phyloP scores from a whole-genome alignment of 2,329 filamentous ascomycete genomes.

The Botrytis pseudocinerea region DNA sequence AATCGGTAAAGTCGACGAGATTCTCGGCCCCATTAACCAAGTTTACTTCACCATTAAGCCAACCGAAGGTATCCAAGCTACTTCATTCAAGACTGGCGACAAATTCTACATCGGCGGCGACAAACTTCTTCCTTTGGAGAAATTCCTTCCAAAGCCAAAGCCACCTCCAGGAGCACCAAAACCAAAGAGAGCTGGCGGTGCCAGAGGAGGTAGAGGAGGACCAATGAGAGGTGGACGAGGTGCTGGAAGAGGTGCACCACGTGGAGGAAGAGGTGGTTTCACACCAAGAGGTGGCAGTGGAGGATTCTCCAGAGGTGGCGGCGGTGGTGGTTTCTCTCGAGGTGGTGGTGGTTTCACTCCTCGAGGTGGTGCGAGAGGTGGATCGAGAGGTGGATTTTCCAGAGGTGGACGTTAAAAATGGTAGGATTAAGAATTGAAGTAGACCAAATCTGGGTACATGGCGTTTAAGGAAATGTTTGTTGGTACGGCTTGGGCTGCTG shows the following conservation, averaged over 20 bases:
- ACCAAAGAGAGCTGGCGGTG: constrained; percentile 68
- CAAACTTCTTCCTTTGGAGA: constrained; percentile 92
- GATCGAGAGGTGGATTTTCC: constrained; percentile 39
- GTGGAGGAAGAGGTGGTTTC: constrained; percentile 50
- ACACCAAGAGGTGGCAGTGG: constrained; percentile 47
- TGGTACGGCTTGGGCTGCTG: constrained; percentile 22
- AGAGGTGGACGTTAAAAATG: constrained; percentile 33
- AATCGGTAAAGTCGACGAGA: constrained; percentile 96
- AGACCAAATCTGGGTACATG: constrained; percentile 24
- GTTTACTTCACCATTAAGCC: constrained; percentile 99
- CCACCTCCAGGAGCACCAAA: constrained; percentile 64
- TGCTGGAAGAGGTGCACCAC: constrained; percentile 51
- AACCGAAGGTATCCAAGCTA: constrained; percentile 90
- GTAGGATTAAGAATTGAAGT: background rate
- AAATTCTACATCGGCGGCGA: constrained; percentile 96
- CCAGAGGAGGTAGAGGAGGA: constrained; percentile 49
- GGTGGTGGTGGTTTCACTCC: constrained; percentile 39
- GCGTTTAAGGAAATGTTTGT: constrained; percentile 23
- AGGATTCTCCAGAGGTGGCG: constrained; percentile 41
- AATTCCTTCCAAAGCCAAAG: constrained; percentile 96
- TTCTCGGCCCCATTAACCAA: constrained; percentile 95
- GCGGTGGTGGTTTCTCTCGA: constrained; percentile 40
- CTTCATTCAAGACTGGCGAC: constrained; percentile 93
- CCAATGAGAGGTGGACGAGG: constrained; percentile 46
- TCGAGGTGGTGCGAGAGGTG: constrained; percentile 37